These are phyloP conservation scores for Apodospora peruviana DNA, from an alignment of 495 filamentous ascomycete species.

Conservation along the genomic window DNA sequence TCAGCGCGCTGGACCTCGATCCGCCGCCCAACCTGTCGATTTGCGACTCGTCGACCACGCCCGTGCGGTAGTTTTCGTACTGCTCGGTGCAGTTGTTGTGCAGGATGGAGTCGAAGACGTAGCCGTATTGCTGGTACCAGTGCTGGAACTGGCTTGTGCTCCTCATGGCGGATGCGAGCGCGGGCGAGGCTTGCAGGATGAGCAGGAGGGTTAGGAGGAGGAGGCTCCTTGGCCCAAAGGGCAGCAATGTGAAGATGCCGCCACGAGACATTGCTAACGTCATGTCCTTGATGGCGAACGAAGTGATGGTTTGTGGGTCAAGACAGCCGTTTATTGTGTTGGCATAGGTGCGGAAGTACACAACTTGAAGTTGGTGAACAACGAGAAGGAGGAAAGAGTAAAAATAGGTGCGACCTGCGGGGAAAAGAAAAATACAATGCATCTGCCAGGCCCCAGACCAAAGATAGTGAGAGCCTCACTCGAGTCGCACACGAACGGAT, in stretches of 20 bases:
- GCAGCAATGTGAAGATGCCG: not conserved
- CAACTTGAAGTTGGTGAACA: too few species aligned
- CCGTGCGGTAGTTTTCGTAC: conserved; percentile 15
- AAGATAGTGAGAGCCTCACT: not conserved
- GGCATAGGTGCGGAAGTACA: too few species aligned
- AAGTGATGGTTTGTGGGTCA: not conserved
- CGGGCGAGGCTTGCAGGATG: not conserved
- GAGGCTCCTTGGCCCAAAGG: not conserved
- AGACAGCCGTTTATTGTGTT: not conserved
- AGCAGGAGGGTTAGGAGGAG: not conserved
- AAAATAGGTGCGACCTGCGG: not conserved
- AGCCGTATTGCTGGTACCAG: conserved; percentile 12
- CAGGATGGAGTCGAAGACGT: conserved; percentile 12
- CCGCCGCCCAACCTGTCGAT: conserved; percentile 9
- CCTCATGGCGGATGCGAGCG: not conserved
- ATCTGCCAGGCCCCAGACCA: not conserved
- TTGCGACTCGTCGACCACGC: conserved; percentile 4
- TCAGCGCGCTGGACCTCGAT: not conserved
- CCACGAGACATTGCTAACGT: not conserved
- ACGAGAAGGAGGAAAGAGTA: not conserved
- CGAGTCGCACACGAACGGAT: not conserved
- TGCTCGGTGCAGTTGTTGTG: conserved; percentile 13
- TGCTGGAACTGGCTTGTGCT: conserved; percentile 15
- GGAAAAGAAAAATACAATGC: not conserved
- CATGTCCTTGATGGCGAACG: not conserved